phyloP scores from a whole-genome alignment of 116 monocot species.

The Cymodocea nodosa region DNA sequence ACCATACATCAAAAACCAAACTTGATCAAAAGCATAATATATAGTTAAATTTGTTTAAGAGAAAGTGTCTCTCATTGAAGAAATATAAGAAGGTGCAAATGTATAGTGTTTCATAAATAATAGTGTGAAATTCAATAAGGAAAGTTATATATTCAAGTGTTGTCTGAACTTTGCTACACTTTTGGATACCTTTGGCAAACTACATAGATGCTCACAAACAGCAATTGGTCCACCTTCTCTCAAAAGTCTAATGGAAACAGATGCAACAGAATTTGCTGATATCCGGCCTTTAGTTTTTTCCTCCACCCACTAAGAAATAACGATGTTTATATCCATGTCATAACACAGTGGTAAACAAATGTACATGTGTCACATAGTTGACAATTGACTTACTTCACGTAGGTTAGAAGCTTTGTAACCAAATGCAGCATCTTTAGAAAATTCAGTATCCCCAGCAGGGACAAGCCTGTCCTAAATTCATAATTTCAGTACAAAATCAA shows the following conservation, averaged over 20 bases:
- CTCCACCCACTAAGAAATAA: constrained; percentile 74
- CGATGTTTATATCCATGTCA: not conserved
- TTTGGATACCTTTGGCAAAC: constrained; percentile 53
- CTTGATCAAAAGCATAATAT: no score
- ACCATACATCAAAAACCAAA: no score
- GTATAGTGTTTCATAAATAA: not conserved
- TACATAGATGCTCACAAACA: constrained; percentile 70
- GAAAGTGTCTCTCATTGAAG: no score
- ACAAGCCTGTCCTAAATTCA: constrained; percentile 40
- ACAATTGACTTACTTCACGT: constrained; percentile 45
- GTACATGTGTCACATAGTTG: not conserved
- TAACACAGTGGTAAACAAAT: not conserved
- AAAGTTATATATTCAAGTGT: not conserved
- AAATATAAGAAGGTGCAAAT: no score
- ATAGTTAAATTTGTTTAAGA: no score
- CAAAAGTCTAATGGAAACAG: constrained; percentile 73
- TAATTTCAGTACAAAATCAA: not conserved
- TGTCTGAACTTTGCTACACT: not conserved
- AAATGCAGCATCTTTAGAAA: constrained; percentile 87
- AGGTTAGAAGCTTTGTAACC: constrained; percentile 96
- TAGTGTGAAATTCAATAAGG: not conserved
- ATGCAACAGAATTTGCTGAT: constrained; percentile 47
- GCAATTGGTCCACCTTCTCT: constrained; percentile 75
- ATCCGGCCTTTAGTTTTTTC: constrained; percentile 90
- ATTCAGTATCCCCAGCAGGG: constrained; percentile 94